phyloP scores from a whole-genome alignment of 345 rosid species.

The Garcia nutans region DNA sequence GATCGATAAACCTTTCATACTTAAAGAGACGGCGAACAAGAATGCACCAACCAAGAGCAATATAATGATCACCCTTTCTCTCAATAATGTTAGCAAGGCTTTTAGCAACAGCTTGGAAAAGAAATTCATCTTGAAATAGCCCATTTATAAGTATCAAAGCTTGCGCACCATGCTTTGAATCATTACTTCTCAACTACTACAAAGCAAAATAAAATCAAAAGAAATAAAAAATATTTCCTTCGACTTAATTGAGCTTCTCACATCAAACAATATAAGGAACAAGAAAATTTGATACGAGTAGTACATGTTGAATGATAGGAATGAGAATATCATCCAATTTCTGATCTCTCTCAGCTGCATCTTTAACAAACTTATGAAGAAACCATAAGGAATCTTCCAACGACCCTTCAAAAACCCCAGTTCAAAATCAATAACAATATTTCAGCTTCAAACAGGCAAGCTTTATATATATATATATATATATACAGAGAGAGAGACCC shows the following conservation, averaged over 20 bases:
- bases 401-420: conserved; percentile 40
- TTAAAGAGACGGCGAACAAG: conserved; percentile 66
- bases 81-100: conserved; percentile 45
- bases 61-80: conserved; percentile 63
- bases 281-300: not conserved
- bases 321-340: conserved; percentile 56
- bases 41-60: conserved; percentile 80
- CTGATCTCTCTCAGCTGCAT: conserved; percentile 48
- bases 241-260: not conserved
- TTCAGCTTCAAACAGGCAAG: not conserved
- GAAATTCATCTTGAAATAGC: conserved; percentile 68
- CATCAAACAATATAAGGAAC: not conserved
- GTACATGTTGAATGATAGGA: conserved; percentile 73
- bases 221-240: not conserved
- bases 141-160: conserved; percentile 58
- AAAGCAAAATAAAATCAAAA: not conserved
- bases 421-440: not conserved
- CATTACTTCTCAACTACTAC: conserved; percentile 64
- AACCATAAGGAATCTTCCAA: conserved; percentile 72
- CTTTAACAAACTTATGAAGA: conserved; percentile 51
- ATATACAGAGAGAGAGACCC: too few relatives aligned
- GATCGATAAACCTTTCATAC: conserved; percentile 45
- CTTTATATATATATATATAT: too few relatives aligned
- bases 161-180: conserved; percentile 45
- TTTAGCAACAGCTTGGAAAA: conserved; percentile 49